Evolutionary conservation across 257 asterid genomes (phyloP).

Genomic region (Echites panduratus): DNA sequence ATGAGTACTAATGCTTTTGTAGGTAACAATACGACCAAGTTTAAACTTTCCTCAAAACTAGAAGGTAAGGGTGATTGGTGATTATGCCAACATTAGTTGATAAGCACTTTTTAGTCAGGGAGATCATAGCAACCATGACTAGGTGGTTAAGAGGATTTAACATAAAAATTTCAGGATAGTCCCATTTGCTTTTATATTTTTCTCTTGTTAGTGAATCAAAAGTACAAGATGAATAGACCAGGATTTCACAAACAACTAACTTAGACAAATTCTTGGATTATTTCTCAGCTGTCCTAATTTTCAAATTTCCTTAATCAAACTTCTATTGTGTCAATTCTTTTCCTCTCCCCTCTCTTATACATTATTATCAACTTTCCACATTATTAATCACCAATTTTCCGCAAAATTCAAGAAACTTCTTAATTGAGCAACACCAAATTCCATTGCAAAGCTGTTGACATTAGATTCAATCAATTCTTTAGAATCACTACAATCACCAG

Average conservation of each 20-base stretch:
- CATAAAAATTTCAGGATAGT: not conserved
- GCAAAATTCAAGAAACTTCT: not conserved
- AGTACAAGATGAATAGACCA: not conserved
- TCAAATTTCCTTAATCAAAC: not conserved
- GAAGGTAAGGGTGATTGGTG: not conserved
- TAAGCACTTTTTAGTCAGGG: not conserved
- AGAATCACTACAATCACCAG: not conserved
- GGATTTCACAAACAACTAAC: not conserved
- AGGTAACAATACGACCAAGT: not conserved
- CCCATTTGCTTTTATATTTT: not conserved
- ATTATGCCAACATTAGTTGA: not conserved
- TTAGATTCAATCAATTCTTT: not conserved
- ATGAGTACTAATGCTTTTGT: not conserved
- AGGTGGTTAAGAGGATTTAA: not conserved
- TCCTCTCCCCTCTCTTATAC: not conserved
- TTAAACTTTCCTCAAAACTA: not conserved
- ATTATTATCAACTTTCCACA: not conserved
- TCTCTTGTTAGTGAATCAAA: not conserved
- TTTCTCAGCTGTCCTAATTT: not conserved
- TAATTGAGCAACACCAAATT: not conserved
- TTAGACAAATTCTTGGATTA: not conserved
- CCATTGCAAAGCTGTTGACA: not conserved
- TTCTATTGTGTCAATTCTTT: not conserved
- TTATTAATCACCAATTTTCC: not conserved
- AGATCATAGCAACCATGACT: not conserved